Evolutionary conservation across 148 eudicot species (phyloP), one percentile per base, ranked within the genome.

Genomic region (Vaccinium myrtillus): DNA sequence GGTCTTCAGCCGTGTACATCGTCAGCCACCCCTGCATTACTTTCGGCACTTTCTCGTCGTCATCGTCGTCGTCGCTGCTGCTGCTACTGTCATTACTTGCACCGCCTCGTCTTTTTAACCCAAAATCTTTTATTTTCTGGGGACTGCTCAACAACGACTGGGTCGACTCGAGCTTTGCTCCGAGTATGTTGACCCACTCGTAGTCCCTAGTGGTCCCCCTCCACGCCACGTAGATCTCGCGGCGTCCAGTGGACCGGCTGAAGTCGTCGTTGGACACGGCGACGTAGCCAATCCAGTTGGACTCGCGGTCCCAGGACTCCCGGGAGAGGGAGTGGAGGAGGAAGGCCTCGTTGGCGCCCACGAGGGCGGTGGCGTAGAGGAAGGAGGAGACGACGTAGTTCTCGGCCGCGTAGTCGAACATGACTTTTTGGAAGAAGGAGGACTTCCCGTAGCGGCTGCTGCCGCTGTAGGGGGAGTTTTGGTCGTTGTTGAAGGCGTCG

Each of bases 241-340:
- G 84, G 46, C 81, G 78, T 3, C 87, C 87, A 0, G 21, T 7
- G 27, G 81, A 63, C 15, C 13, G 53, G 51, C 67, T 77, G 32
- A 48, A 81, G 27, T 81, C 56, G 58, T 85, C 84, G n/a, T 84
- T 76, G n/a, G 84, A 75, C 48, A 85, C 82, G 23, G 84, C 83
- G 58, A 85, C n/a, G 77, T 81, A 81, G 27, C 87, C 87, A 27
- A 85, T 85, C 87, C 87, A 85, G 78, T 85, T 85, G 48, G 87
- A 75, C 75, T 85, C 81, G 27, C 84, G 81, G 69, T 85, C 84
- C 84, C 84, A 77, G 59, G 84, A 82, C 16, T 81, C 73, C 10
- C 80, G 73, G 65, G 87, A 70, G 13, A 30, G 11, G 50, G 81
- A 63, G 67, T 36, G 75, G 75, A 81, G 77, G 61, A 85, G 81